Base-by-base conservation (phyloP, 768 basidiomycete genomes). In the Termitomyces sp. region DNA sequence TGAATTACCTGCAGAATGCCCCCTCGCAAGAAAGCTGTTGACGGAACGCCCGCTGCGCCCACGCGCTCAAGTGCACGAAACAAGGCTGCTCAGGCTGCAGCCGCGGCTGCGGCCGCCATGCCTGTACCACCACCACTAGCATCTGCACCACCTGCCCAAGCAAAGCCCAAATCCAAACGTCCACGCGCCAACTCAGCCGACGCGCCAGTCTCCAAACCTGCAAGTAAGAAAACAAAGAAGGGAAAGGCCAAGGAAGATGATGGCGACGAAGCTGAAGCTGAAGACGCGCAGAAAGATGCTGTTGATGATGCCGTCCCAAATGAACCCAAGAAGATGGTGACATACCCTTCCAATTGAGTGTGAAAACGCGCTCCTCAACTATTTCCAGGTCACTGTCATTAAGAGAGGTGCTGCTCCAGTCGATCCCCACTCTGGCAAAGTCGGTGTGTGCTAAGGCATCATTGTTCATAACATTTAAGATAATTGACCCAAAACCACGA, bases 371-470 rank as follows among this genome's bases (percentile, higher is more conserved):
- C 50, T 50, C 39, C 59, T 44, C 55, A 61, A 45, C 22, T 37
- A 16, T 48, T 39, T 22, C 30, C 33, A 72, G 68, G 67, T 69
- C 42, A 70, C 67, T 51, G 77, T 84, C 6, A 44, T 86, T 34
- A 83, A 82, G 67, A 71, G 82, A 26, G 83, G 82, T 16, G 77
- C 78, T 16, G 83, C 82, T 6, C 84, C 83, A 32, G 82, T 85
- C 4, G 84, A 85, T 64, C 74, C 78, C 0, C 46, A 54, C 30
- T 83, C 81, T 18, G 66, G 68, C 18, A 72, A 69, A 65, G 77
- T 82, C 53, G 63, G 83, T 83, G 60, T 64, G 82, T 79, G 16
- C 13, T 58, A n/a, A 18, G 49, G 39, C 13, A 4, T 50, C 27
- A 14, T 53, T 61, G 43, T 22, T n/a, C 27, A 24, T 49, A 50